Conservation (phyloP, 2,329 filamentous ascomycete genomes). For the Aureobasidium lini region DNA sequence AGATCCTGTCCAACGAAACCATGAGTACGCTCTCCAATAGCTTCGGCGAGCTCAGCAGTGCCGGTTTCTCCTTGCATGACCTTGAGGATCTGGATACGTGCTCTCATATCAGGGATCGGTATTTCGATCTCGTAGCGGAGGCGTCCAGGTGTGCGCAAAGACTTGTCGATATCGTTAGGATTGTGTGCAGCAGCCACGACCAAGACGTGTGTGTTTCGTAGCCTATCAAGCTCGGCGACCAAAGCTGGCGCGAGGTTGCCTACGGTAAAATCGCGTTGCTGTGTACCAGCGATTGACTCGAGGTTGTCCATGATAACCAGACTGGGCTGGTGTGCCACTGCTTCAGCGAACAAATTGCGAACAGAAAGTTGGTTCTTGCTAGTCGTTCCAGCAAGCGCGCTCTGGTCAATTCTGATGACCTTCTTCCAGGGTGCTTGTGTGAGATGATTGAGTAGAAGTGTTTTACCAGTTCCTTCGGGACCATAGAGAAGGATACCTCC, state of each 20-base stretch:
- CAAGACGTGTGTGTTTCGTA: constrained; percentile 53
- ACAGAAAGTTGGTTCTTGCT: constrained; percentile 46
- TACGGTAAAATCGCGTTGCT: constrained; percentile 37
- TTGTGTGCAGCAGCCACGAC: constrained; percentile 71
- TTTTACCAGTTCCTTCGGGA: constrained; percentile 78
- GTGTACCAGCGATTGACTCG: constrained; percentile 58
- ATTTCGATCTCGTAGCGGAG: constrained; percentile 64
- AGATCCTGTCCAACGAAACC: constrained; percentile 80
- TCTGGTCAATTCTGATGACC: constrained; percentile 53
- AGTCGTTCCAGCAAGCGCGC: constrained; percentile 31
- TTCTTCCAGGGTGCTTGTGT: constrained; percentile 60
- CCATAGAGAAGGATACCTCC: constrained; percentile 70
- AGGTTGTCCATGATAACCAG: constrained; percentile 74
- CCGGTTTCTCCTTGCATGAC: constrained; percentile 47
- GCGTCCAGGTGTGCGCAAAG: constrained; percentile 57
- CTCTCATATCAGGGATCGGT: constrained; percentile 64
- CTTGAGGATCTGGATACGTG: constrained; percentile 67
- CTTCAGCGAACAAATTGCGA: constrained; percentile 61
- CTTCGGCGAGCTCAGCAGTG: constrained; percentile 44
- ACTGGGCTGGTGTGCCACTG: constrained; percentile 61
- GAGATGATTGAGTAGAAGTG: constrained; percentile 61
- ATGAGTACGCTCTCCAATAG: constrained; percentile 68
- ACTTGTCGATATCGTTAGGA: constrained; percentile 61
- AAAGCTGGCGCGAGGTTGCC: constrained; percentile 32
- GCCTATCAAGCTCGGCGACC: constrained; percentile 47